phyloP scores from a whole-genome alignment of 176 grass and related monocot species.

The Ananas comosus region DNA sequence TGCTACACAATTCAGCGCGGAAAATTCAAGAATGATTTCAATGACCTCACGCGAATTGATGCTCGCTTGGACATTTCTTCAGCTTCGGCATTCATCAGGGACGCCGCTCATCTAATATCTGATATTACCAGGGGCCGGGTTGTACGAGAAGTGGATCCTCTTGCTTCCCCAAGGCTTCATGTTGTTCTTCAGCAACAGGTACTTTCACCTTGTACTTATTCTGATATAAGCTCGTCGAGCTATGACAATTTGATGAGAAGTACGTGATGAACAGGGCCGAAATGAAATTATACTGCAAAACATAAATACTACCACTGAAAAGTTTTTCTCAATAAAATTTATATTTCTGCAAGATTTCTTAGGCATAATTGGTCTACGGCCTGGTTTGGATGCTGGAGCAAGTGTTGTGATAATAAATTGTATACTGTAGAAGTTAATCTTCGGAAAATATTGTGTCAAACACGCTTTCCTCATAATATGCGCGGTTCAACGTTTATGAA shows the following conservation, averaged over 20 bases:
- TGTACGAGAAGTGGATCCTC: slow-evolving; percentile 17
- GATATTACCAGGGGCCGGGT: slow-evolving; percentile 7
- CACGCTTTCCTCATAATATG: no score
- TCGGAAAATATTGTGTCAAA: no score
- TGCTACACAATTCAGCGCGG: slow-evolving; percentile 25
- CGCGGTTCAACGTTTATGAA: no score
- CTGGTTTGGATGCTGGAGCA: not conserved
- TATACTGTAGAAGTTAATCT: no score
- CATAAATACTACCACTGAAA: no score
- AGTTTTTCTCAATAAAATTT: no score
- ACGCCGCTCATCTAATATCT: slow-evolving; percentile 3
- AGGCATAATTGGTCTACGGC: no score
- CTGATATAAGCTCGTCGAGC: no score
- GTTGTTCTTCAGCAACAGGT: slow-evolving; percentile 34
- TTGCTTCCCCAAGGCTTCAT: slow-evolving; percentile 26
- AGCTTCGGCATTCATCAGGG: slow-evolving; percentile 26
- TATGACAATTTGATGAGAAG: no score
- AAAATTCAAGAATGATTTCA: slow-evolving; percentile 30
- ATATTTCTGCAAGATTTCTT: no score
- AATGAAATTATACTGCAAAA: no score
- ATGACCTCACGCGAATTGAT: slow-evolving; percentile 27
- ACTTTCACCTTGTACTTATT: not conserved
- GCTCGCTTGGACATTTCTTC: slow-evolving; percentile 31
- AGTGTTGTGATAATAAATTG: not conserved
- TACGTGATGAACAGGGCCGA: no score